Percentiles rank a stretch among this genome's conserved stretches.
phyloP scores from a whole-genome alignment of 805 yeast genomes.

The Cyberlindnera maclurae region DNA sequence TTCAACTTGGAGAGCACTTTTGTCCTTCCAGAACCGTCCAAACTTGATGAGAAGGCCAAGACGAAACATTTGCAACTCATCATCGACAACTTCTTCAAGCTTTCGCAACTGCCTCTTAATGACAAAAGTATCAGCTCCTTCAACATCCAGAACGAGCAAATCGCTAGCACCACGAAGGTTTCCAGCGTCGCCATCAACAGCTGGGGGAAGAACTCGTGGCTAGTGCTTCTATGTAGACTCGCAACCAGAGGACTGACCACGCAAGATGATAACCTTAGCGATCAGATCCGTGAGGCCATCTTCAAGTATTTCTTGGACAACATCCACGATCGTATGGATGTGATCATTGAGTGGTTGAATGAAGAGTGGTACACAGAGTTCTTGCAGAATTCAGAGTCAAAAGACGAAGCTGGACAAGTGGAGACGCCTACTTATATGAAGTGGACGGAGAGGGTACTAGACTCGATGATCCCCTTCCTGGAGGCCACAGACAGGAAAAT shows the following conservation, averaged over 20 bases:
- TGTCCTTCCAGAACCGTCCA: conserved; percentile 51
- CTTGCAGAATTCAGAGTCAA: conserved; percentile 21
- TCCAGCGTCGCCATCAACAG: conserved; percentile 32
- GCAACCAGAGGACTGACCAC: conserved; percentile 72
- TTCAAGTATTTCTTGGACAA: conserved; percentile 68
- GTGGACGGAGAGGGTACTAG: conserved; percentile 69
- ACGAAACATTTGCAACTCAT: conserved; percentile 49
- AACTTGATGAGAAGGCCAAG: conserved; percentile 46
- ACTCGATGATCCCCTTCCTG: conserved; percentile 74
- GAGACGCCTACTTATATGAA: conserved; percentile 48
- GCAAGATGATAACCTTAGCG: conserved; percentile 40
- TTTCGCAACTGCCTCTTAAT: conserved; percentile 30
- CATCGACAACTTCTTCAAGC: conserved; percentile 49
- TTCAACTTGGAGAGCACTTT: conserved; percentile 37
- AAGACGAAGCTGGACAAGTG: conserved; percentile 17
- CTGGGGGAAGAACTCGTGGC: conserved; percentile 71
- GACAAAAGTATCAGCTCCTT: conserved; percentile 15
- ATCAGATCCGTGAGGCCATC: conserved; percentile 60
- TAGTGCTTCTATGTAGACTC: conserved; percentile 62
- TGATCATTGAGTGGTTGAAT: conserved; percentile 85
- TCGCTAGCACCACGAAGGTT: conserved; percentile 20
- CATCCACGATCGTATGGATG: conserved; percentile 63
- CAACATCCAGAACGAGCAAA: conserved; percentile 14
- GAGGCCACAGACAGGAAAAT: conserved; percentile 76
- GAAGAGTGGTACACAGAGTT: conserved; percentile 85